Percentiles rank a stretch among this genome's conserved stretches.
phyloP scores from a whole-genome alignment of 441 rosid species.

The Populus trichocarpa region DNA sequence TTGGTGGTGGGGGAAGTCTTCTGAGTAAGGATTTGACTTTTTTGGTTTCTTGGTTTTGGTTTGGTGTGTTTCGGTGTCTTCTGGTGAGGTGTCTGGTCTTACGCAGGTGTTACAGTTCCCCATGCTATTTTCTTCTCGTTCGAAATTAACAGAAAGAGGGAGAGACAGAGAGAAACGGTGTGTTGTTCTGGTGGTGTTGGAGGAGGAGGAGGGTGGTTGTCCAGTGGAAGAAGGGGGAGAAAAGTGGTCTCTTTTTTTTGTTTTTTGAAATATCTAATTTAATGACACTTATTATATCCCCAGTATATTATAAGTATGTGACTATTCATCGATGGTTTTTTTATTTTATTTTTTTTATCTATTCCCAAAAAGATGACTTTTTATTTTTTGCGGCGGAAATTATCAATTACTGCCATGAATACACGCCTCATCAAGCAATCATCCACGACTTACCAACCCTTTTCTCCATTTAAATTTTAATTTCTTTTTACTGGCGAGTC shows the following conservation, averaged over 20 bases:
- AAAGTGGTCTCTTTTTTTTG: slow-evolving; percentile 51
- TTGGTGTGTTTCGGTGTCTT: slow-evolving; percentile 19
- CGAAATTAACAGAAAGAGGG: neutral
- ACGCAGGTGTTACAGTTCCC: slow-evolving; percentile 93
- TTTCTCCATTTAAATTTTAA: too few species aligned
- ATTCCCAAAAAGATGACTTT: neutral
- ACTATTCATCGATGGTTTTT: too few species aligned
- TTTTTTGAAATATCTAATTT: neutral
- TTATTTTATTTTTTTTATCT: too few species aligned
- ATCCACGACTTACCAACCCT: too few species aligned
- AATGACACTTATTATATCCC: neutral
- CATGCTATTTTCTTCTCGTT: slow-evolving; percentile 32
- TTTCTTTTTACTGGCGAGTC: too few species aligned
- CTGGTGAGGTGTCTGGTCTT: slow-evolving; percentile 29
- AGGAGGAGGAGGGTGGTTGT: slow-evolving; percentile 11
- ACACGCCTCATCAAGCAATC: neutral
- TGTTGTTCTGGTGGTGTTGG: slow-evolving; percentile 12
- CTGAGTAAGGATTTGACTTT: slow-evolving; percentile 56
- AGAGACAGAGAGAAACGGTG: neutral
- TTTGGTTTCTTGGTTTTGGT: slow-evolving; percentile 26
- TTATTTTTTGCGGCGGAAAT: neutral
- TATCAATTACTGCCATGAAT: neutral
- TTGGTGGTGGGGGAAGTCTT: slow-evolving; percentile 11
- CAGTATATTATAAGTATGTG: neutral
- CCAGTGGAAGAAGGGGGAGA: slow-evolving; percentile 9